Evolutionary conservation across 176 grass and related monocot genomes (phyloP).

Genomic region (Luzula sylvatica): DNA sequence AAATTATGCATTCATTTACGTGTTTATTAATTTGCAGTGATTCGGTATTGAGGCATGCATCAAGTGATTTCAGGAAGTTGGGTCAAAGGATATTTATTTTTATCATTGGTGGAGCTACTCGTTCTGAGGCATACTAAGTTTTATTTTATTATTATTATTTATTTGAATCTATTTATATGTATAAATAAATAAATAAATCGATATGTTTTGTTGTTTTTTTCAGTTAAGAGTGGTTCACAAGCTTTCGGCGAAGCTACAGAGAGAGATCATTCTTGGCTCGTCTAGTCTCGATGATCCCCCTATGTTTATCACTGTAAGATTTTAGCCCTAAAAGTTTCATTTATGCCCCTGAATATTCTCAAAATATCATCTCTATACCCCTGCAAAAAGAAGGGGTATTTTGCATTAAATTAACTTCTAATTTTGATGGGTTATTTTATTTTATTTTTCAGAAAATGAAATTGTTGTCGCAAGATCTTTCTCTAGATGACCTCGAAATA

Average conservation of each 20-base stretch:
- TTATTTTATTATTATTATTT: not conserved
- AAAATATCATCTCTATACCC: too few relatives aligned
- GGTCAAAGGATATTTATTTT: slow-evolving; percentile 66
- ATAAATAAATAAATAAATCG: too few relatives aligned
- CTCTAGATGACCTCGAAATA: slow-evolving; percentile 74
- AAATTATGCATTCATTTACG: not conserved
- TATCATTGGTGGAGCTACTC: slow-evolving; percentile 67
- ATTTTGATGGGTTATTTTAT: not conserved
- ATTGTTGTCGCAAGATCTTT: slow-evolving; percentile 55
- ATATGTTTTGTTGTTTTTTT: slow-evolving; percentile 5
- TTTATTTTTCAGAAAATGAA: slow-evolving; percentile 68
- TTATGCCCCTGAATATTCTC: not conserved
- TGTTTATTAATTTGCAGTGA: slow-evolving; percentile 51
- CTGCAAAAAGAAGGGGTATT: too few relatives aligned
- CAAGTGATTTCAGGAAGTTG: slow-evolving; percentile 63
- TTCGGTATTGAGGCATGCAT: slow-evolving; percentile 59
- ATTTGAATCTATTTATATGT: slow-evolving; percentile 1
- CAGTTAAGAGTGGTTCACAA: slow-evolving; percentile 68
- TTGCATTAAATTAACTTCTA: too few relatives aligned
- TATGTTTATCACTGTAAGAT: slow-evolving; percentile 68
- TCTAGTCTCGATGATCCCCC: slow-evolving; percentile 79
- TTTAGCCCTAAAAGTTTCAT: slow-evolving; percentile 10
- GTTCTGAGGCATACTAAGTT: slow-evolving; percentile 46
- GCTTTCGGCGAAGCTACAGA: slow-evolving; percentile 59
- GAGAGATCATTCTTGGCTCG: slow-evolving; percentile 73